Evolutionary conservation across 768 basidiomycete species (phyloP), one percentile per base, ranked within the genome.

Genomic region (Melanogaster broomeanus): DNA sequence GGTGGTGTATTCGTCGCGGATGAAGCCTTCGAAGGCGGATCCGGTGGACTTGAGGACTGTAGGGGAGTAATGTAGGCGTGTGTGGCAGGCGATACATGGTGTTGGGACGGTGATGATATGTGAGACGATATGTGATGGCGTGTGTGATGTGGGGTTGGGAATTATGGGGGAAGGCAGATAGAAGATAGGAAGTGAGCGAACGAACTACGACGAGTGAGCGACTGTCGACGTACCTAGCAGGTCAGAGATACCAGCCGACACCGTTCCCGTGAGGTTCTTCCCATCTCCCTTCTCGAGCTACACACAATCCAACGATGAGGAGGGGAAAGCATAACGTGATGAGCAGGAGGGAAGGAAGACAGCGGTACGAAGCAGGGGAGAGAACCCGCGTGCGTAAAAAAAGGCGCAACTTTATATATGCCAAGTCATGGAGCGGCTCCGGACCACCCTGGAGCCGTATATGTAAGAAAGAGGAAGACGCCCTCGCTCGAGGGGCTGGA

Each of bases 1-100:
- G 2, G 91, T 94, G n/a, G 94, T 94, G 70, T 84, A 91, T 62
- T 93, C 90, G 69, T 96, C 93, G 3, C 82, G 79, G 43, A 88
- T 66, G 70, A 94, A 98, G 24, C 80, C 77, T 48, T 85, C 78
- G 65, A 98, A 98, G 0, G 87, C 81, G 0, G 91, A 93, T 12
- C 92, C 95, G 4, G 88, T 85, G 30, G 89, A 83, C 72, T 98
- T 98, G 61, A 98, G 81, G 13, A 97, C 94, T 91, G 58, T n/a
- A n/a, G n/a, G n/a, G n/a, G n/a, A n/a, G n/a, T n/a, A n/a, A n/a
- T n/a, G n/a, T n/a, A n/a, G n/a, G n/a, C 22, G 39, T 16, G 21
- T 27, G 8, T 11, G n/a, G 16, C 21, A n/a, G 37, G 13, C 34
- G 44, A 24, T 16, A 22, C 49, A n/a, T 13, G 16, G 19, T 28